Base-by-base conservation (phyloP, 306 rosid genomes). In the Coriaria nepalensis region DNA sequence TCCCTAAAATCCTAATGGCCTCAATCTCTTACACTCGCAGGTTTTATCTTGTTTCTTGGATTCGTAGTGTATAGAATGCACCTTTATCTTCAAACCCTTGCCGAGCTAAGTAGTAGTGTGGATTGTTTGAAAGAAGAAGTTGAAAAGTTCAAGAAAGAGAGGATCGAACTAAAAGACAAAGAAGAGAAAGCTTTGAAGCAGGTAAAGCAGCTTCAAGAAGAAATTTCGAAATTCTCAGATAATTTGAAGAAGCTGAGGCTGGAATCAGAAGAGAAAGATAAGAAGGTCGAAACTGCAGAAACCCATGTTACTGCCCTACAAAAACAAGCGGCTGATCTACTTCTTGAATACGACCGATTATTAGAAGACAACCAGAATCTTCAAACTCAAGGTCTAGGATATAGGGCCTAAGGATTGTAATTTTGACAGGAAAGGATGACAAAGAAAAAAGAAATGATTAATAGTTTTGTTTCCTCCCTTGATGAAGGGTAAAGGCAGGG, bases 321-420 rank as follows among this genome's bases (percentile, higher is more conserved):
- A 54, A 81, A 81, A 52, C 93, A 85, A 59, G 87, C 85, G 1
- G 87, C 93, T 2, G 87, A 84, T 71, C 60, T 84, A 44, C 78
- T 84, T 47, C 92, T 84, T 6, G 95, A 84, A 52, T 84, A 80
- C 6, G 95, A 80, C 55, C 68, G 83, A 20, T 78, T 85, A 39
- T 74, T 85, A 43, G 87, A 81, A 81, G 93, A 81, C 56, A 85
- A 81, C 75, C 95, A 85, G 62, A 78, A 73, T 53, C 93, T 81
- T 60, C 93, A 81, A 67, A 64, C 68, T 78, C 87, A 75, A 66
- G 44, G 68, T 35, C 13, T 39, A 29, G 70, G 79, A 47, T 63
- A 15, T 9, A 75, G 55, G 57, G 62, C 51, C 47, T 80, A 67
- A 76, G 58, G 50, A 42, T 39, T 52, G 44, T 52, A 7, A 62